Evolutionary conservation across 495 filamentous ascomycete genomes (phyloP), one percentile per base, ranked within the genome.

Genomic region (Penicillium parvum): DNA sequence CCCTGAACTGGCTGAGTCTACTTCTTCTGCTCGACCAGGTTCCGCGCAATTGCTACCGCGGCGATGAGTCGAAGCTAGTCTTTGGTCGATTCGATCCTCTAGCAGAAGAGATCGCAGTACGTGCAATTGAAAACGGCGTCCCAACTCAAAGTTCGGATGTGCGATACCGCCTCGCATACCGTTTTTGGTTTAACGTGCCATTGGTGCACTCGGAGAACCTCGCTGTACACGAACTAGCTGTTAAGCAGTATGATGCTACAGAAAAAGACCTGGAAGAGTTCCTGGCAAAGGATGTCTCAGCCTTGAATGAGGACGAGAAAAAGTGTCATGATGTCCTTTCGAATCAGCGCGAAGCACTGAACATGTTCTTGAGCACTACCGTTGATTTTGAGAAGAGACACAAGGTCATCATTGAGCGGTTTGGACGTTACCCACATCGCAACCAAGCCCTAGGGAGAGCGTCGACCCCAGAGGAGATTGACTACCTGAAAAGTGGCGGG

Each of bases 171-270:
- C 37, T 66, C 2, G 46, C 58, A 5, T 52, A 57, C 18, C 52
- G 63, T 2, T 27, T 50, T 19, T 66, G 63, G 63, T 66, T 66
- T 35, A 47, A 60, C 25, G 28, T 66, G 21, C 63, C 63, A 0
- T 35, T 66, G 3, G 63, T 66, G 63, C 61, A 66, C 29, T 59
- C 56, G 5, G 64, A 65, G 44, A 40, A 51, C 15, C 22, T 61
- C 26, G 34, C 21, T 22, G 44, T 57, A 7, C 64, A 67, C 27
- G 48, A 63, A 22, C 23, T 44, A 34, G 53, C 54, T 1, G 7
- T 58, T 7, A 25, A 49, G n/a, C 25, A 44, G 29, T 55, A 61
- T 11, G 53, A 52, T 7, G 48, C 52, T 22, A 61, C 34, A 3
- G 43, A 48, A 5, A 41, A 14, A 12, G 57, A 61, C 28, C 9